Conservation (phyloP, 305 asterid species). For the Andrographis paniculata region DNA sequence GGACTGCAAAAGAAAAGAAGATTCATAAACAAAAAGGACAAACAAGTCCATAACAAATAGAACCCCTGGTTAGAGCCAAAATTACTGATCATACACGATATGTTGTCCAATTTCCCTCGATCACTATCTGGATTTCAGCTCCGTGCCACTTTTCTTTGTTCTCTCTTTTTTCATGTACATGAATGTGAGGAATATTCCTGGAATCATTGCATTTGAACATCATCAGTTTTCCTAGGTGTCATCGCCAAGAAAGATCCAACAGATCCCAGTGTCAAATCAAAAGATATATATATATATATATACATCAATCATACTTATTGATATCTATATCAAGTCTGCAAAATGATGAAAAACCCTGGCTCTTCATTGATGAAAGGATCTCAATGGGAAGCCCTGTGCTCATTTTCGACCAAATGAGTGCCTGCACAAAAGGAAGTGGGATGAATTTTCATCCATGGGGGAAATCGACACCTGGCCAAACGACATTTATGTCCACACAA, state of each 20-base stretch:
- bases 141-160: slow-evolving; percentile 70
- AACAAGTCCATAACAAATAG: slow-evolving; percentile 9
- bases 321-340: slow-evolving; percentile 89
- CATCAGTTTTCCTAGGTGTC: slow-evolving; percentile 14
- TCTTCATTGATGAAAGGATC: slow-evolving; percentile 74
- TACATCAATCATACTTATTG: slow-evolving; percentile 40
- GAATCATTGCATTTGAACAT: slow-evolving; percentile 15
- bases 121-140: slow-evolving; percentile 82
- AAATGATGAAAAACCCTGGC: slow-evolving; percentile 60
- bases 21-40: slow-evolving; percentile 7
- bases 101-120: slow-evolving; percentile 90
- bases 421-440: slow-evolving; percentile 37
- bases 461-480: slow-evolving; percentile 5
- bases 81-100: slow-evolving; percentile 59
- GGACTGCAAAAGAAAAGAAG: slow-evolving; percentile 48
- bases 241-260: slow-evolving; percentile 5
- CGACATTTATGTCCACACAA: slow-evolving; percentile 1
- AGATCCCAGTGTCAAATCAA: slow-evolving; percentile 7
- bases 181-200: slow-evolving; percentile 85
- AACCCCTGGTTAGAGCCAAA: slow-evolving; percentile 3
- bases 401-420: slow-evolving; percentile 95
- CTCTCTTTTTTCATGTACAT: slow-evolving; percentile 64
- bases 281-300: no score
- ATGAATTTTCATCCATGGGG: slow-evolving; percentile 5
- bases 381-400: slow-evolving; percentile 96